These are phyloP conservation scores for Aspergillus sp. DNA, from an alignment of 2,329 filamentous ascomycete species.

Conservation along the genomic window DNA sequence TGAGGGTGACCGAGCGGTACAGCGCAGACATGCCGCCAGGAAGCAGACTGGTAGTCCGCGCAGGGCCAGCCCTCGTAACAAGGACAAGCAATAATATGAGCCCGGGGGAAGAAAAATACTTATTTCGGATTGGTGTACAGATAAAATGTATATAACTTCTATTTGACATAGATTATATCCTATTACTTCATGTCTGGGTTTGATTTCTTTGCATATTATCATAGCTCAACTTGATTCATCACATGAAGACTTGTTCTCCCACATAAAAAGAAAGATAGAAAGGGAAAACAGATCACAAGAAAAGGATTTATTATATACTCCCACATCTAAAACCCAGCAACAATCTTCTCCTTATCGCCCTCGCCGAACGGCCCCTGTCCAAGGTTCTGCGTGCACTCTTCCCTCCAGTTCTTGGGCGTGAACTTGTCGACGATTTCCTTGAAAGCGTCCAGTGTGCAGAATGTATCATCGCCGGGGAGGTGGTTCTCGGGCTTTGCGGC, in stretches of 20 bases:
- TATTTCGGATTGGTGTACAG: too few species aligned
- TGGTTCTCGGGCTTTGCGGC: slow-evolving; percentile 67
- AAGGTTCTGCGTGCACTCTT: slow-evolving; percentile 56
- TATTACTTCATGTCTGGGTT: too few species aligned
- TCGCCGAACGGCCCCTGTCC: slow-evolving; percentile 50
- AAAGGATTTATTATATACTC: background rate
- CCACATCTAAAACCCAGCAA: slow-evolving; percentile 32
- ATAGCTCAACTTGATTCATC: too few species aligned
- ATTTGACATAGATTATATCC: too few species aligned
- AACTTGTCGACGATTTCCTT: slow-evolving; percentile 89
- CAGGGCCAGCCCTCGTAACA: too few species aligned
- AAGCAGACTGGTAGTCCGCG: too few species aligned
- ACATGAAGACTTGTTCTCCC: background rate
- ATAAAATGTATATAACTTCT: too few species aligned
- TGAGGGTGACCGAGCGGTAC: slow-evolving; percentile 8
- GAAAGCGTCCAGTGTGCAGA: slow-evolving; percentile 90
- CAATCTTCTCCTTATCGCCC: slow-evolving; percentile 29
- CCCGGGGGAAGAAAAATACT: too few species aligned
- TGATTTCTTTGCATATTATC: too few species aligned
- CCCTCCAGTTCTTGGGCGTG: slow-evolving; percentile 74
- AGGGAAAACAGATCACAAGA: background rate
- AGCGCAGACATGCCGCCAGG: background rate
- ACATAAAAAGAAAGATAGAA: background rate
- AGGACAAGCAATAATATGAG: too few species aligned
- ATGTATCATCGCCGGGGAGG: slow-evolving; percentile 76